phyloP scores from a whole-genome alignment of 805 yeast species.

The Starmerella asiatica region DNA sequence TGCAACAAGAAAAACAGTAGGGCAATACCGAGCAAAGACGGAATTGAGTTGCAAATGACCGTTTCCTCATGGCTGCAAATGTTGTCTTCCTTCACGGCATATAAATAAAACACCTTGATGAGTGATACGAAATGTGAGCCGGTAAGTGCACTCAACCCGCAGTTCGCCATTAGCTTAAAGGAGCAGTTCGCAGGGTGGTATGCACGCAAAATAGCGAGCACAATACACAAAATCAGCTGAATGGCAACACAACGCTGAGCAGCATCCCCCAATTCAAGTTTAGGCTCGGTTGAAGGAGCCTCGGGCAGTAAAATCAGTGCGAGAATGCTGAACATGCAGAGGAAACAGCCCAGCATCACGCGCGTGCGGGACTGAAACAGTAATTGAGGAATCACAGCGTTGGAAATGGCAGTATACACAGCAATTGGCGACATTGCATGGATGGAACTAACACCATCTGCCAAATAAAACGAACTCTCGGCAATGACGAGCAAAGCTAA shows the following conservation, averaged over 20 bases:
- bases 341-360: constrained; percentile 31
- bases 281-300: constrained; percentile 22
- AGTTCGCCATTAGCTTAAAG: constrained; percentile 6
- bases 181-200: constrained; percentile 8
- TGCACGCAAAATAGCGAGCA: not conserved
- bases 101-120: constrained; percentile 31
- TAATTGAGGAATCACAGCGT: constrained; percentile 37
- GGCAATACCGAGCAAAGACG: constrained; percentile 12
- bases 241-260: not conserved
- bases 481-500: constrained; percentile 33
- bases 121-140: constrained; percentile 38
- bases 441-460: constrained; percentile 38
- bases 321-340: constrained; percentile 34
- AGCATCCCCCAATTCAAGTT: not conserved
- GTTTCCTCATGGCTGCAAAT: not conserved
- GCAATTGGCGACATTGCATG: constrained; percentile 39
- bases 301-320: constrained; percentile 21
- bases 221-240: constrained; percentile 1
- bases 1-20: constrained; percentile 33
- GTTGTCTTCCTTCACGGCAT: constrained; percentile 18
- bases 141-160: constrained; percentile 27
- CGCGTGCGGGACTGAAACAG: constrained; percentile 31
- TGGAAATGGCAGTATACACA: constrained; percentile 36
- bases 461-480: constrained; percentile 36
- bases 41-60: not conserved